Base-by-base conservation (phyloP, 192 early-diverging fungal genomes). In the Glomus cerebriforme region DNA sequence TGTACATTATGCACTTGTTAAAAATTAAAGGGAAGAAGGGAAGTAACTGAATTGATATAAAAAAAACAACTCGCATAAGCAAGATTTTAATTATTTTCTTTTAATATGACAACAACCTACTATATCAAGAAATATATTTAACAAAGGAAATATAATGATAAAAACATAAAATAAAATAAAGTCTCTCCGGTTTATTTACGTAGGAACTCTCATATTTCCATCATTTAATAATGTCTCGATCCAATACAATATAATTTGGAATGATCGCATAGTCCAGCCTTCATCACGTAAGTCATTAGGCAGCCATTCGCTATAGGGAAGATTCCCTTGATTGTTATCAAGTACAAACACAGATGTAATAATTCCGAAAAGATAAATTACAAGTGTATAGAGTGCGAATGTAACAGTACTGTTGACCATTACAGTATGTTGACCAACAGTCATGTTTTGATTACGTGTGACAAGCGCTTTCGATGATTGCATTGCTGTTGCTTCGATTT, bases 301-400 rank as follows among this genome's bases (percentile, higher is more conserved):
- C 22, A 59, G 32, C 59, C 59, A 59, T n/a, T 62, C 74, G 13
- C 34, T 39, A 62, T 62, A 59, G 1, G 58, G 24, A 43, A 73
- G 69, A 4, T 81, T 58, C 9, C 79, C 79, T 13, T 59, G 78
- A 29, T 83, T 78, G 59, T 62, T 84, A 63, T 86, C 85, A 54
- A 86, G 79, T 24, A 86, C 73, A 72, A 86, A 86, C 0, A 84
- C 84, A 35, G 83, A 84, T 19, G 85, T 86, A 29, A 86, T 84
- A 58, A 86, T 86, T 24, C 85, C 85, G 75, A 86, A 86, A 62
- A 84, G 65, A 81, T 86, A 86, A 12, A 86, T 79, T 12, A 86
- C 69, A 19, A 86, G 81, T 15, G 85, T 86, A 71, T 86, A 86
- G 19, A 86, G 69, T 7, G 85, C 85, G 79, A 86, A 84, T 19